Conservation (phyloP, 768 basidiomycete genomes). For the Psilocybe azurescens region DNA sequence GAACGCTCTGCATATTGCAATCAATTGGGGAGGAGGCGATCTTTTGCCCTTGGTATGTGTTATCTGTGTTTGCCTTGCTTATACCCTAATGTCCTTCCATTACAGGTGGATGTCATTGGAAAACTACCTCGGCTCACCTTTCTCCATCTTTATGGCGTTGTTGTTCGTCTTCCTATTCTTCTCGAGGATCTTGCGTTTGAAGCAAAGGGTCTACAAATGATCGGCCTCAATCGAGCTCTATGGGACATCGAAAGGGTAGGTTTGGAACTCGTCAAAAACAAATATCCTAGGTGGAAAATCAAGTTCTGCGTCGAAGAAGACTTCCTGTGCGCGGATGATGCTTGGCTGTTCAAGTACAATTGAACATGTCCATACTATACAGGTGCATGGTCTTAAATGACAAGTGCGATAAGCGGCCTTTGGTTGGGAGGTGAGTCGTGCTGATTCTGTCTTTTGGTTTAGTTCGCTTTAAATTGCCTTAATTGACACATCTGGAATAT, state of each 20-base stretch:
- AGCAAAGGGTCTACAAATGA: constrained; percentile 32
- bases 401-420: constrained; percentile 21
- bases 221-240: constrained; percentile 44
- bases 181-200: constrained; percentile 40
- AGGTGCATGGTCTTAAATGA: constrained; percentile 15
- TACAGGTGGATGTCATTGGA: constrained; percentile 31
- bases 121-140: constrained; percentile 37
- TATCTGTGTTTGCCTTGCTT: not conserved
- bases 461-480: not conserved
- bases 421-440: constrained; percentile 18
- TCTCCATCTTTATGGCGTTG: constrained; percentile 41
- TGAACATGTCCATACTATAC: constrained; percentile 13
- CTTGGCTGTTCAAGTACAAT: constrained; percentile 46
- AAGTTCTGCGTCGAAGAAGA: constrained; percentile 45
- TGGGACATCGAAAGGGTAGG: constrained; percentile 40
- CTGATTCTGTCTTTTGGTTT: constrained; percentile 10
- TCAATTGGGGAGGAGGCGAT: constrained; percentile 36
- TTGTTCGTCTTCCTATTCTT: constrained; percentile 34
- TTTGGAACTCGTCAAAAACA: constrained; percentile 30
- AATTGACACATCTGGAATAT: not conserved
- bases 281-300: constrained; percentile 46
- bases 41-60: constrained; percentile 33
- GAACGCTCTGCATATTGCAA: constrained; percentile 40
- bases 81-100: not conserved
- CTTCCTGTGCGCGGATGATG: constrained; percentile 38